Evolutionary conservation across 441 rosid genomes (phyloP), one percentile per base, ranked within the genome.

Genomic region (Geranium incanum): DNA sequence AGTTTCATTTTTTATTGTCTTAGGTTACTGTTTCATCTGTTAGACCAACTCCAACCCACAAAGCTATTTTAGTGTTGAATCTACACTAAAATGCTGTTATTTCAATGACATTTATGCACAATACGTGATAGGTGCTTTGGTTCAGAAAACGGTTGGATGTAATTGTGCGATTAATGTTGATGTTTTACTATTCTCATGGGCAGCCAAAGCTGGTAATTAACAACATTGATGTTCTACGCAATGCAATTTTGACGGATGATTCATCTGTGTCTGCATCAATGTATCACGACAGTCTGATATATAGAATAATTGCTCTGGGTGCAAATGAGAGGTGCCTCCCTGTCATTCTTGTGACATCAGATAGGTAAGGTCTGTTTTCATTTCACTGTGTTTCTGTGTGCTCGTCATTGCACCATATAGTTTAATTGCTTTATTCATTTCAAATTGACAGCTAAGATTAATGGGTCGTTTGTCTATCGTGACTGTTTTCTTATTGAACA

Each of bases 121-220:
- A 52, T 52, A 5, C 60, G 3, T 11, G 18, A 62, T 62, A 18
- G 66, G 18, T 62, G 3, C 8, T 19, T 62, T 12, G 66, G 36
- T 62, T 18, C 36, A 6, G 36, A 62, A 62, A 62, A 9, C 19
- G 28, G 16, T 15, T 5, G 55, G 73, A 38, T 55, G 15, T 57
- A 41, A 38, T 57, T 18, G 59, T 15, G 48, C 70, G 23, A 55
- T 38, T 21, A 5, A 52, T 63, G 36, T 36, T 19, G 9, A 52
- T 37, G 69, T 23, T 67, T 37, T 23, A 9, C 33, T 64, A 3
- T 66, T 48, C 41, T 57, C 36, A 6, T 72, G 63, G 72, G 80
- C 97, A 92, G 97, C 98, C 96, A 19, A 95, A 95, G 88, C 85
- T 95, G 81, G 86, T 95, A 65, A 88, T 95, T 72, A 95, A 95